Evolutionary conservation across 2,329 filamentous ascomycete genomes (phyloP).

Genomic region (Periglandula ipomoeae): DNA sequence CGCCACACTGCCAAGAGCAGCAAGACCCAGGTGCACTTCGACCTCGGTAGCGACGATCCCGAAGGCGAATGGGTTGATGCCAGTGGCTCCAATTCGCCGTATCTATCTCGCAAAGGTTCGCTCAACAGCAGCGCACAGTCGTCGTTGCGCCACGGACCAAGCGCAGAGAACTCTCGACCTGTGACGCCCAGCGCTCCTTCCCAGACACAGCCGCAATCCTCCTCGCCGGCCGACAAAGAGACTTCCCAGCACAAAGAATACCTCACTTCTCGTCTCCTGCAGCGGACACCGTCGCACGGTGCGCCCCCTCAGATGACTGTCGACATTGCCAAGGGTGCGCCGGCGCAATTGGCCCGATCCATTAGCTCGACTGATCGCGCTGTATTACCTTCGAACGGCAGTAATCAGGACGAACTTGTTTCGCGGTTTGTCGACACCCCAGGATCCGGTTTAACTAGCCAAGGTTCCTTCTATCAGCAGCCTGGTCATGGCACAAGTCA

Average conservation of each 20-base stretch:
- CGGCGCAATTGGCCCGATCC: conserved; percentile 26
- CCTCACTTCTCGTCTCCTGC: conserved; percentile 57
- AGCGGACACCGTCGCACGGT: conserved; percentile 52
- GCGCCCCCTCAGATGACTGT: conserved; percentile 57
- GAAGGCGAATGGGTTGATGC: conserved; percentile 59
- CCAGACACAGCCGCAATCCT: conserved; percentile 5
- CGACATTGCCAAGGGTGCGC: conserved; percentile 35
- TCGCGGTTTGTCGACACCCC: conserved; percentile 50
- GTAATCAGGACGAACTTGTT: conserved; percentile 40
- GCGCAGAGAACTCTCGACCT: conserved; percentile 25
- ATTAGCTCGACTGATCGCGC: conserved; percentile 20
- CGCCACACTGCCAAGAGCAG: conserved; percentile 27
- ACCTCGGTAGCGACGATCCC: conserved; percentile 43
- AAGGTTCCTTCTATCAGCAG: conserved; percentile 43
- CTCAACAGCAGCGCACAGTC: conserved; percentile 40
- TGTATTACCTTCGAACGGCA: conserved; percentile 17
- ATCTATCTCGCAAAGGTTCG: conserved; percentile 37
- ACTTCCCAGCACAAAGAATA: conserved; percentile 50
- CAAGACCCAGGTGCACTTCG: conserved; percentile 52
- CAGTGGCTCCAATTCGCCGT: conserved; percentile 53
- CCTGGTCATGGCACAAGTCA: conserved; percentile 21
- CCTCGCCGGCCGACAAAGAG: conserved; percentile 27
- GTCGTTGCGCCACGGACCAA: conserved; percentile 29
- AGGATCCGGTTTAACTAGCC: conserved; percentile 38
- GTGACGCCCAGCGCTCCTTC: conserved; percentile 22